Conservation (phyloP, 2,329 filamentous ascomycete genomes). For the Stenocarpella maydis region DNA sequence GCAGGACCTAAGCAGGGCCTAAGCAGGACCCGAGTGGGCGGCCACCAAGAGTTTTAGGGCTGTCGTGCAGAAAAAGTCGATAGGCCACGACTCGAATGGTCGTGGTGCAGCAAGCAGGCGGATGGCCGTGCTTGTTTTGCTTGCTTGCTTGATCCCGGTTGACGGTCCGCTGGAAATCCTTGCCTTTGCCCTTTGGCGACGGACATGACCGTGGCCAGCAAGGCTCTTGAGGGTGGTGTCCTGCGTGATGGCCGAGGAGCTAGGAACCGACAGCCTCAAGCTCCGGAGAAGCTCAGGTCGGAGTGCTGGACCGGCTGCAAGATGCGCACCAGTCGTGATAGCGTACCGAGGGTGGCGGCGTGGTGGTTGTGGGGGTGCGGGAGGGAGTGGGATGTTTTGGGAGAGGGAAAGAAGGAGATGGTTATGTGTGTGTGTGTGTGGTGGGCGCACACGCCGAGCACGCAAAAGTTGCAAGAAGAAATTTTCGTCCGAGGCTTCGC, state of each 20-base stretch:
- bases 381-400: slow-evolving; percentile 3
- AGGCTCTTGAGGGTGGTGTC: neutral
- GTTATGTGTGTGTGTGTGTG: neutral
- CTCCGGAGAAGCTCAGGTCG: slow-evolving; percentile 16
- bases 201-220: slow-evolving; percentile 17
- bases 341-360: neutral
- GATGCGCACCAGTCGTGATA: neutral
- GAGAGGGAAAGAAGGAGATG: neutral
- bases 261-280: slow-evolving; percentile 5
- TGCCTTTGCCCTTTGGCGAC: slow-evolving; percentile 8
- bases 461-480: slow-evolving; percentile 10
- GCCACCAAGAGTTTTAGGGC: neutral
- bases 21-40: neutral
- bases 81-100: neutral
- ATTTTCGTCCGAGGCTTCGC: slow-evolving; percentile 4
- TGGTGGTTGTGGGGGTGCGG: neutral
- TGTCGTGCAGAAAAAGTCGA: neutral
- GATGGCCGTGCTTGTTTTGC: neutral
- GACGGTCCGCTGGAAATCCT: neutral
- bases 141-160: slow-evolving; percentile 5
- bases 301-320: neutral
- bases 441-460: neutral
- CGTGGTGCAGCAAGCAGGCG: neutral
- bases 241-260: slow-evolving; percentile 25
- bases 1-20: neutral